Conservation (phyloP, 2,329 filamentous ascomycete genomes). For the Thyridium curvatum region DNA sequence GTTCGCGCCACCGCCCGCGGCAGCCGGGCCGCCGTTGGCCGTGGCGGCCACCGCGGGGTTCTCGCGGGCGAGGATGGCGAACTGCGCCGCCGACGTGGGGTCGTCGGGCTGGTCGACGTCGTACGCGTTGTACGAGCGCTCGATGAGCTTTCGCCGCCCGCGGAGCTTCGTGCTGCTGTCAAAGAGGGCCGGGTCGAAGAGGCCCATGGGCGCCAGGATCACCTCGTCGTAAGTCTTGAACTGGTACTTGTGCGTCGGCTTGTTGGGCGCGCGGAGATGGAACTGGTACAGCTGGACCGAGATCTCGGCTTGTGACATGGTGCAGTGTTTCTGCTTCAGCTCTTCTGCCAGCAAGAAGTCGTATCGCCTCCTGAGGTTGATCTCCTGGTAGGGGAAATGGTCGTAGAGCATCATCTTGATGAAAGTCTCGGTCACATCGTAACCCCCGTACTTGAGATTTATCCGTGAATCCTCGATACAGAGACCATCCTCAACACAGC, state of each 20-base stretch:
- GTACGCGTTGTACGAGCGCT: constrained; percentile 88
- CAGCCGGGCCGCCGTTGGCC: constrained; percentile 30
- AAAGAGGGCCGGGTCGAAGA: constrained; percentile 83
- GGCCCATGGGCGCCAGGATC: constrained; percentile 90
- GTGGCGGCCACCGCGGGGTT: constrained; percentile 50
- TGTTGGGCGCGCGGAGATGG: constrained; percentile 79
- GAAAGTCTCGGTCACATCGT: constrained; percentile 89
- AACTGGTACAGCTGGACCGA: constrained; percentile 86
- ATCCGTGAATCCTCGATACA: constrained; percentile 90
- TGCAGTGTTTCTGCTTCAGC: constrained; percentile 88
- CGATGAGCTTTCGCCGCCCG: constrained; percentile 73
- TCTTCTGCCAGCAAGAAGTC: constrained; percentile 94
- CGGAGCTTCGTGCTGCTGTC: constrained; percentile 74
- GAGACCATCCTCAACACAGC: constrained; percentile 94
- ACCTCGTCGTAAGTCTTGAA: constrained; percentile 98
- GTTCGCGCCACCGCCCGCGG: neutral
- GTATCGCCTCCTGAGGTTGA: constrained; percentile 84
- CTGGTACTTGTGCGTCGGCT: constrained; percentile 85
- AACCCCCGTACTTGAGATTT: constrained; percentile 90
- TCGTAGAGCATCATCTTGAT: constrained; percentile 98
- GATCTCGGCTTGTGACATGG: constrained; percentile 83
- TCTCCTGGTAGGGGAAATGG: constrained; percentile 90
- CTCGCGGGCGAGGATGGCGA: constrained; percentile 54
- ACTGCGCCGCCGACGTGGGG: constrained; percentile 77
- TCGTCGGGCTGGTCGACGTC: constrained; percentile 84